Base-by-base conservation (phyloP, 768 basidiomycete genomes). In the Suillus subaureus region DNA sequence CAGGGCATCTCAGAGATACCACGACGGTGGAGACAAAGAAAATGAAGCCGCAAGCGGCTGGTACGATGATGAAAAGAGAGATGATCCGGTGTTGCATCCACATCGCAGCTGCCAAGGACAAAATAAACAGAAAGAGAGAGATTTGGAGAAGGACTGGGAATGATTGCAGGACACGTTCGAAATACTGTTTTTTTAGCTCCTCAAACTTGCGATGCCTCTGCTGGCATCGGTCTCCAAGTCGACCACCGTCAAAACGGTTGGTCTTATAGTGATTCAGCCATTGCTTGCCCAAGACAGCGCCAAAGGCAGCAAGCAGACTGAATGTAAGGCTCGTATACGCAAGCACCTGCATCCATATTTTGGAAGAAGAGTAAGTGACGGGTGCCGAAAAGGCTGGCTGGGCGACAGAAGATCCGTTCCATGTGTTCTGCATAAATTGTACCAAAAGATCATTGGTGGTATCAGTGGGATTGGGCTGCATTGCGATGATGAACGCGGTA, bases 211-310 rank as follows among this genome's bases (percentile, higher is more conserved):
- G n/a, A 11, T 69, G 68, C 40, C 68, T 31, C 15, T 51, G 49
- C n/a, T 39, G 35, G 23, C 60, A 45, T 26, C 64, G 64, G 4
- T 66, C 51, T 23, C 35, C 56, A 37, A 61, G 28, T 13, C 45
- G 33, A 8, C 69, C 69, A 37, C 26, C 33, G 18, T 42, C 60
- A 33, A n/a, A 49, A 35, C 40, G 26, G 21, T 8, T 7, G 8
- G 35, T 18, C 13, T 49, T 40, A 18, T 52, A 52, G 7, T 62
- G 7, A 15, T 8, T 9, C 15, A 70, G 55, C 69, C 69, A 70
- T 58, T 70, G 69, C 39, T 70, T 70, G 21, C 69, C 69, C 11
- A 70, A 15, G 18, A 70, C 39, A 13, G 69, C 69, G 31, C 68
- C 64, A 5, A 66, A 39, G 6, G 69, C 69, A 6, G 69, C 65